Percentiles rank a stretch among this genome's conserved stretches.
Conservation (phyloP, 441 rosid genomes). For the Arabidopsis hybrid region DNA sequence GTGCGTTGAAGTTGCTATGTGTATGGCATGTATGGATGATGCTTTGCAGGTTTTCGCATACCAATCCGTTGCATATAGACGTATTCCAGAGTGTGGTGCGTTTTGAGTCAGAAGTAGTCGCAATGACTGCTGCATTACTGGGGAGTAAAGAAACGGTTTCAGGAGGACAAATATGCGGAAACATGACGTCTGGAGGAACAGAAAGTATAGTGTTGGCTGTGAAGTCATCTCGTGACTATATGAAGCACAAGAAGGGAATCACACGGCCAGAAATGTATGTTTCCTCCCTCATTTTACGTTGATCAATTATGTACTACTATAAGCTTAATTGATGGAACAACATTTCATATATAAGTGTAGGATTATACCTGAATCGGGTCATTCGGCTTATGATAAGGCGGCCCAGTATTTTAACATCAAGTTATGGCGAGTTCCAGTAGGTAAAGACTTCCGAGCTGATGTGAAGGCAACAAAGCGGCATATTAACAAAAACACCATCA, state of each 20-base stretch:
- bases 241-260: constrained; percentile 89
- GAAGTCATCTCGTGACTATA: constrained; percentile 94
- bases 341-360: constrained; percentile 49
- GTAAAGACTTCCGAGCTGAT: constrained; percentile 84
- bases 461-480: constrained; percentile 67
- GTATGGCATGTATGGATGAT: constrained; percentile 24
- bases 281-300: constrained; percentile 4
- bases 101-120: constrained; percentile 96
- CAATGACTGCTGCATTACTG: constrained; percentile 93
- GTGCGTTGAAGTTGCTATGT: constrained; percentile 13
- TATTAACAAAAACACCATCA: constrained; percentile 80
- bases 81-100: constrained; percentile 84
- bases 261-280: constrained; percentile 86
- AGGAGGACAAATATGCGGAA: constrained; percentile 92
- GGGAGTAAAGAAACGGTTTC: constrained; percentile 77
- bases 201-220: constrained; percentile 93
- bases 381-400: constrained; percentile 98
- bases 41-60: constrained; percentile 88
- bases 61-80: constrained; percentile 93
- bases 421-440: constrained; percentile 90
- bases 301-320: background rate
- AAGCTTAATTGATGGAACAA: constrained; percentile 26
- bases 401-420: constrained; percentile 96
- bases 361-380: constrained; percentile 96
- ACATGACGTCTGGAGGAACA: constrained; percentile 99